These are phyloP conservation scores for Linnemannia elongata DNA, from an alignment of 192 early-diverging fungal species.

Conservation along the genomic window DNA sequence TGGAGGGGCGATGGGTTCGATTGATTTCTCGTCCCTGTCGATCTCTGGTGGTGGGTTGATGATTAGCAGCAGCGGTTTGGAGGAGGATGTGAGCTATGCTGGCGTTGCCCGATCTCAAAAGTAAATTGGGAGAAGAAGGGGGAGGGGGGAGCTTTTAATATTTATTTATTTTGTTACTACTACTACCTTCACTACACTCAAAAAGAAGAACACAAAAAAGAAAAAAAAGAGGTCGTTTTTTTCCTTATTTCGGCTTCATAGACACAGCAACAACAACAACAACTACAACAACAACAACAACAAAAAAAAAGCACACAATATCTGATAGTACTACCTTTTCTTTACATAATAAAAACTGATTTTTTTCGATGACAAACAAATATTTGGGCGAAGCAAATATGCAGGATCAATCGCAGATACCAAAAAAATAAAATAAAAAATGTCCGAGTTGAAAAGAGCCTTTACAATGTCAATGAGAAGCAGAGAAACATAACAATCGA, in stretches of 20 bases:
- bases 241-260: too few relatives aligned
- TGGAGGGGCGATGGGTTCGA: too few relatives aligned
- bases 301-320: conserved; percentile 1
- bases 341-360: not conserved
- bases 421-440: too few relatives aligned
- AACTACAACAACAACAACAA: too few relatives aligned
- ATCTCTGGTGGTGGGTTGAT: conserved; percentile 12
- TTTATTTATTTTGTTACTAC: not conserved
- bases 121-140: not conserved
- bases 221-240: not conserved
- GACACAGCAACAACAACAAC: too few relatives aligned
- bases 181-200: not conserved
- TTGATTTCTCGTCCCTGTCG: conserved; percentile 24
- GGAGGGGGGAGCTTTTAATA: too few relatives aligned
- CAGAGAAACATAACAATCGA: too few relatives aligned
- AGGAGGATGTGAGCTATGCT: conserved; percentile 10
- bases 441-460: too few relatives aligned
- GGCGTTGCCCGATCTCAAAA: not conserved
- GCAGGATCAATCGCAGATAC: too few relatives aligned
- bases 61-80: not conserved
- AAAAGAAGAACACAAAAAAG: conserved; percentile 7
- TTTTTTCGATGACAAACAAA: too few relatives aligned
- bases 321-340: not conserved
- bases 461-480: too few relatives aligned
- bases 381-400: too few relatives aligned